These are phyloP conservation scores for Sphaerostilbella broomeana DNA, from an alignment of 2,329 filamentous ascomycete genomes.

Conservation along the genomic window DNA sequence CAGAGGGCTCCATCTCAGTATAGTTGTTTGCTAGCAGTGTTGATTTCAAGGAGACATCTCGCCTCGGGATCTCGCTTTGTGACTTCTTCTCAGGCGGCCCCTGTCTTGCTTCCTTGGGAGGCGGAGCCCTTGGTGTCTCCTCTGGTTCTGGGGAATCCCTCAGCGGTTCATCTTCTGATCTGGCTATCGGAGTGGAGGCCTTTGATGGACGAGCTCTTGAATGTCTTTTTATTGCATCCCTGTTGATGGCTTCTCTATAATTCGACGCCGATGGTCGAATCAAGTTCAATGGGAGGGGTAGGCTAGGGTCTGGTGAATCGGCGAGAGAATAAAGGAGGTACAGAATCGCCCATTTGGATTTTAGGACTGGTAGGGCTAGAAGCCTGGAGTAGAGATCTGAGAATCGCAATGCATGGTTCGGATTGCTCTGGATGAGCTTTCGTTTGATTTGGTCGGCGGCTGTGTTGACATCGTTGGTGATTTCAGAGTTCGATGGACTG, in stretches of 20 bases:
- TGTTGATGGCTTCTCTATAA: constrained; percentile 32
- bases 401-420: constrained; percentile 73
- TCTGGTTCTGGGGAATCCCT: constrained; percentile 49
- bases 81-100: constrained; percentile 31
- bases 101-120: constrained; percentile 34
- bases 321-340: constrained; percentile 83
- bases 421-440: constrained; percentile 72
- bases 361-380: constrained; percentile 82
- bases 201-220: constrained; percentile 33
- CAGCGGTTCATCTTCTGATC: constrained; percentile 42
- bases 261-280: constrained; percentile 33
- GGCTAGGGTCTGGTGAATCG: constrained; percentile 54
- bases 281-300: constrained; percentile 42
- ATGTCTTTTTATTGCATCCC: constrained; percentile 31
- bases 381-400: constrained; percentile 86
- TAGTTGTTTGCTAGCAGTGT: constrained; percentile 52
- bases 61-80: constrained; percentile 26
- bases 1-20: constrained; percentile 52
- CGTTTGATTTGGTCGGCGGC: constrained; percentile 88
- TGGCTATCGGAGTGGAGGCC: constrained; percentile 29
- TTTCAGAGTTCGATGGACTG: constrained; percentile 45
- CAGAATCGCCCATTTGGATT: constrained; percentile 94
- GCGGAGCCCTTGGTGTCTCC: constrained; percentile 39
- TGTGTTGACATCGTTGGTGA: constrained; percentile 75
- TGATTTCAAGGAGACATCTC: constrained; percentile 52